These are phyloP conservation scores for Balansia obtecta DNA, from an alignment of 2,329 filamentous ascomycete species.

Conservation along the genomic window DNA sequence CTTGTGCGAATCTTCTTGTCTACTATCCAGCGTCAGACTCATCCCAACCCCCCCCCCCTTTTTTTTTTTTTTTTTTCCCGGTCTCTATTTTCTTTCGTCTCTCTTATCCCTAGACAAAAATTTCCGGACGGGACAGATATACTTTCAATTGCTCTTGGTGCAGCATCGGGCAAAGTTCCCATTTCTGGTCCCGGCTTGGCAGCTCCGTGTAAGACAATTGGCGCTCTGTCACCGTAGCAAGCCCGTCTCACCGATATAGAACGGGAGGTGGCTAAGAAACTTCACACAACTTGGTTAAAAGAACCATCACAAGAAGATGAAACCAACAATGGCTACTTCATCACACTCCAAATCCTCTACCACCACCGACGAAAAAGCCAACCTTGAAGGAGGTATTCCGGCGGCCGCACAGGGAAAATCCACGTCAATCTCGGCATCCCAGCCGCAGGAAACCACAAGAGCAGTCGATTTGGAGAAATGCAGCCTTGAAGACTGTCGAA, in stretches of 20 bases:
- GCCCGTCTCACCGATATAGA: no score
- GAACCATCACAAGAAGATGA: no score
- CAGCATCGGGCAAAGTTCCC: not conserved
- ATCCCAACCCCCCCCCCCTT: no score
- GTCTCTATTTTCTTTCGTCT: no score
- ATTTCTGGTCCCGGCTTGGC: not conserved
- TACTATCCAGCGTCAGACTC: no score
- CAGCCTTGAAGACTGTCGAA: not conserved
- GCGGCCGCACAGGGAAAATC: not conserved
- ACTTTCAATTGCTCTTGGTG: no score
- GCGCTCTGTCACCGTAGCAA: no score
- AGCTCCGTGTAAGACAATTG: not conserved
- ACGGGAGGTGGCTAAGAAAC: no score
- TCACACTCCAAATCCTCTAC: constrained; percentile 6
- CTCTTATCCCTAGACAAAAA: no score
- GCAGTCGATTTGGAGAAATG: constrained; percentile 1
- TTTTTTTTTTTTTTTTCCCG: no score
- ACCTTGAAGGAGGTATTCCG: not conserved
- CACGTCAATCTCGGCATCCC: not conserved
- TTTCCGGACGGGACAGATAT: not conserved
- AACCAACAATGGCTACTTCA: not conserved
- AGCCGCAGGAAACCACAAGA: not conserved
- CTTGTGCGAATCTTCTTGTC: no score
- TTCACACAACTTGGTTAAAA: no score
- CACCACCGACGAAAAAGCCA: not conserved